Evolutionary conservation across 192 early-diverging fungal genomes (phyloP), one percentile per base, ranked within the genome.

Genomic region (Coemansia reversa): DNA sequence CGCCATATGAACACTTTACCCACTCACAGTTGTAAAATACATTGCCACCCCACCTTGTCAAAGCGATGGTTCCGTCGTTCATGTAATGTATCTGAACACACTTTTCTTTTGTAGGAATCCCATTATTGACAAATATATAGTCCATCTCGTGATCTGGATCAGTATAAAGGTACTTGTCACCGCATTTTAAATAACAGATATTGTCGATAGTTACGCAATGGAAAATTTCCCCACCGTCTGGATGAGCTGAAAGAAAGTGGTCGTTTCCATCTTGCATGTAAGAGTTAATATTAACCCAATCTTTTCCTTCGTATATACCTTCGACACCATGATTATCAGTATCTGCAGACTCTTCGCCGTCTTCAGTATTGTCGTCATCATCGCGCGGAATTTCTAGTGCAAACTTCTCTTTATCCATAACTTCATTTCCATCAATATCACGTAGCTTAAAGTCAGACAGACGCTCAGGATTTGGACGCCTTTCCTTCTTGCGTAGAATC

Each of bases 391-490:
- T 47, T 23, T 30, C 19, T 18, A 60, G 18, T n/a, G 28, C 25
- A 60, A 60, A 60, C 1, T 0, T 4, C 25, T 48, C 25, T 16
- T 48, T 47, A 19, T 60, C 58, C 14, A 48, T 18, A 60, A 60
- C 29, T 5, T 50, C 11, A 12, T 50, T 49, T 2, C 58, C 58
- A 19, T 25, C 32, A 1, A 28, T 3, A 23, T 49, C 58, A 18
- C 58, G 58, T 19, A 60, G 45, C 29, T 60, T 60, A n/a, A 60
- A 60, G 7, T 16, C 58, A 29, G 58, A 2, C 22, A 18, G 42
- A 3, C 45, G 45, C 28, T 60, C 45, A 9, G 58, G 42, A 16
- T 60, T 60, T 12, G 45, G 23, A 23, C 9, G 58, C 39, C 8
- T 47, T 4, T 47, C 25, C 30, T 42, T 25, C 58, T 0, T 23